Evolutionary conservation across 148 eudicot genomes (phyloP).

Genomic region (Beta vulgaris): DNA sequence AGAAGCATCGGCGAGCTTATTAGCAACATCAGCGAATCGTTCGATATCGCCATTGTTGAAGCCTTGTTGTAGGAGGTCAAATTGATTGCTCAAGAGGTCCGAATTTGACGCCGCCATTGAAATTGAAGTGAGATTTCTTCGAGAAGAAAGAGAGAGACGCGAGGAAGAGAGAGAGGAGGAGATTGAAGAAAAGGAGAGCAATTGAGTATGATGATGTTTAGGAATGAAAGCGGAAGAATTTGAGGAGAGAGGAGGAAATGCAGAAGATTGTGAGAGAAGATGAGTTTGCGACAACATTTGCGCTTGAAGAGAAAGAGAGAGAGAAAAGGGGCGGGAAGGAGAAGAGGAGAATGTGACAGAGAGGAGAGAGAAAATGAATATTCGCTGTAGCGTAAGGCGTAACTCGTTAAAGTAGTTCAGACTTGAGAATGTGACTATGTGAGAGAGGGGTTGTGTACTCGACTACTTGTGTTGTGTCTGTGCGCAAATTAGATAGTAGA

Average conservation of each 20-base stretch:
- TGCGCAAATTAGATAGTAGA: too few relatives aligned
- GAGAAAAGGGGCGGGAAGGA: neutral
- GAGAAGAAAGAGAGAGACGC: conserved; percentile 11
- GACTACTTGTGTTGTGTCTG: too few relatives aligned
- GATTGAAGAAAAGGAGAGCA: conserved; percentile 12
- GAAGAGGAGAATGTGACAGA: neutral
- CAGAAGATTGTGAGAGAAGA: conserved; percentile 25
- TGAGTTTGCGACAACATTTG: conserved; percentile 39
- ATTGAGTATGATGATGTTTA: conserved; percentile 12
- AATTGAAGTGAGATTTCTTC: conserved; percentile 10
- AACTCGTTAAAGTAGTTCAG: too few relatives aligned
- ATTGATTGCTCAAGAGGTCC: neutral
- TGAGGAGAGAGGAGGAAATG: conserved; percentile 19
- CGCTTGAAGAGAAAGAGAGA: conserved; percentile 13
- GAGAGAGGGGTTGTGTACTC: too few relatives aligned
- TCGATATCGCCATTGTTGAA: conserved; percentile 40
- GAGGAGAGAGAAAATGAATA: too few relatives aligned
- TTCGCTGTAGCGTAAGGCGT: too few relatives aligned
- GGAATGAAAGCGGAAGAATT: conserved; percentile 1
- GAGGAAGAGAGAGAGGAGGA: neutral
- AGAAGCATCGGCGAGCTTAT: conserved; percentile 74
- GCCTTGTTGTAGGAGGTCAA: conserved; percentile 9
- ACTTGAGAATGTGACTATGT: too few relatives aligned
- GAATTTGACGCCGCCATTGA: conserved; percentile 30
- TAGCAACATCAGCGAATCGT: conserved; percentile 47